These are phyloP conservation scores for Lactarius indigo DNA, from an alignment of 768 basidiomycete species.

Conservation along the genomic window DNA sequence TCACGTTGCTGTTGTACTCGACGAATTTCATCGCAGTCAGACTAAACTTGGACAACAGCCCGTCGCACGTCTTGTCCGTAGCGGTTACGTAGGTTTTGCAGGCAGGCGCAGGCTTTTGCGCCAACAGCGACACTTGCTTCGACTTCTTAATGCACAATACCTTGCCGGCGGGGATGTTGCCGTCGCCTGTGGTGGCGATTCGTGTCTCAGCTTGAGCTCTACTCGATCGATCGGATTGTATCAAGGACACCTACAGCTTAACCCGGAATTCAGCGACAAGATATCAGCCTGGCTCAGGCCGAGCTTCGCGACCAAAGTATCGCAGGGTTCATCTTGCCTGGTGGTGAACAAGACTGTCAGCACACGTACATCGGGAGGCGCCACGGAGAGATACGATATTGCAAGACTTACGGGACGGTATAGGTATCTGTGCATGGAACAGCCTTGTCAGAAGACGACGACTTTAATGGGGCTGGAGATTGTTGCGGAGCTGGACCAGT, in stretches of 20 bases:
- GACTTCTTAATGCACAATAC: background rate
- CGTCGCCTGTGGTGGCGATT: background rate
- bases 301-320: background rate
- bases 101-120: too few species aligned
- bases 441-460: background rate
- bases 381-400: background rate
- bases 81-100: conserved; percentile 20
- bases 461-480: too few species aligned
- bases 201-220: background rate
- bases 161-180: background rate
- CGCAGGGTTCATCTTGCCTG: conserved; percentile 5
- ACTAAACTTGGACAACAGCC: background rate
- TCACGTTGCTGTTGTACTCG: conserved; percentile 15
- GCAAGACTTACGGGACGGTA: background rate
- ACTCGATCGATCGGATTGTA: background rate
- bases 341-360: background rate
- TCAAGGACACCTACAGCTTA: conserved; percentile 2
- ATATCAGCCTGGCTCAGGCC: background rate
- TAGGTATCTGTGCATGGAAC: background rate
- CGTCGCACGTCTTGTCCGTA: conserved; percentile 1
- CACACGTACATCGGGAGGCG: background rate
- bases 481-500: too few species aligned
- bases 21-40: background rate
- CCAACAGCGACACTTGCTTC: too few species aligned
- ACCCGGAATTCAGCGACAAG: conserved; percentile 2